Evolutionary conservation across 306 rosid genomes (phyloP).

Genomic region (Canavalia ensiformis): DNA sequence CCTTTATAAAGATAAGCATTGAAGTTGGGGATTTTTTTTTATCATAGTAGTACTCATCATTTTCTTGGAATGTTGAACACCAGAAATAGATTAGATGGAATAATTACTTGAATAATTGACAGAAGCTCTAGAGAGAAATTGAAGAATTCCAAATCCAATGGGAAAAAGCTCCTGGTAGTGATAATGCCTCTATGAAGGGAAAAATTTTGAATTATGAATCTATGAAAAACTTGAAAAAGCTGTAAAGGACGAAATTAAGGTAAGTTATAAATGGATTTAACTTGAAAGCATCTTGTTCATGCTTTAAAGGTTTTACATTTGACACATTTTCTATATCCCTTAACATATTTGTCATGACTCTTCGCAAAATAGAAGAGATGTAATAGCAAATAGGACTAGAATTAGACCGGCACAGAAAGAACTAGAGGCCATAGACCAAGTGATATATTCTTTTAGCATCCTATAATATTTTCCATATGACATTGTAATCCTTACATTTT

Average conservation of each 20-base stretch:
- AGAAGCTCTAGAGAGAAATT: slow-evolving; percentile 36
- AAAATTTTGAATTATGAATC: slow-evolving; percentile 4
- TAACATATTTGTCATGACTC: slow-evolving; percentile 18
- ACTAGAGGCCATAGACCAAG: background rate
- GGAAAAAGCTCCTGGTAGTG: slow-evolving; percentile 13
- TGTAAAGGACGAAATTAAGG: slow-evolving; percentile 38
- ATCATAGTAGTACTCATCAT: background rate
- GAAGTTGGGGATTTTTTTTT: background rate
- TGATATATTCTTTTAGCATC: background rate
- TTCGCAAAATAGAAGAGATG: slow-evolving; percentile 12
- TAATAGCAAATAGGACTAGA: background rate
- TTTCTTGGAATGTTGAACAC: slow-evolving; percentile 31
- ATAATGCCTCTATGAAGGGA: slow-evolving; percentile 6
- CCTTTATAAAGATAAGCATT: background rate
- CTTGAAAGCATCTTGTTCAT: background rate
- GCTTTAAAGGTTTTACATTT: background rate
- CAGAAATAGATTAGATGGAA: slow-evolving; percentile 38
- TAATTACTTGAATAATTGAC: slow-evolving; percentile 30
- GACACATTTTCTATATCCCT: background rate
- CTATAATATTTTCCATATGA: no score
- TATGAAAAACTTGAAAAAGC: slow-evolving; percentile 6
- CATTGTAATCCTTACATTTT: no score
- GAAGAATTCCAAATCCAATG: slow-evolving; percentile 35
- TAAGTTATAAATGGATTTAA: background rate
- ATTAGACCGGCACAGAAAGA: slow-evolving; percentile 1